Base-by-base conservation (phyloP, 2,329 filamentous ascomycete genomes). In the Claviceps sorghi region DNA sequence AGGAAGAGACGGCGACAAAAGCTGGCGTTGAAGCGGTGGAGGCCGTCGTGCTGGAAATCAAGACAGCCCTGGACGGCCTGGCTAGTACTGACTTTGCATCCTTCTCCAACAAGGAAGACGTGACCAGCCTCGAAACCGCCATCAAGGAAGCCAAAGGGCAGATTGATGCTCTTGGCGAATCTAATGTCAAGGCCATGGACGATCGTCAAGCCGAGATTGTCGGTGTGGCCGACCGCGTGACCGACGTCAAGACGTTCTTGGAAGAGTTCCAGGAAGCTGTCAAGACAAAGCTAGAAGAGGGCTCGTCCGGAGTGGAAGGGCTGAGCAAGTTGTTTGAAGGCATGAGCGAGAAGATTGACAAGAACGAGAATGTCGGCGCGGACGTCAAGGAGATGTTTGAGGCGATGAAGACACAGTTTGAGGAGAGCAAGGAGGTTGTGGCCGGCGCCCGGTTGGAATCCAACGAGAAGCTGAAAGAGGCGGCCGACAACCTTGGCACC, bases 181-280 rank as follows among this genome's bases (percentile, higher is more conserved):
- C 86, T 26, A 88, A 84, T 17, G 81, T 82, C 2, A 88, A 88
- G 67, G 84, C 85, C 1, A 84, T 93, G 46, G 88, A 93, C 51
- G 84, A 91, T 54, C 84, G 88, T 29, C 88, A 91, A 62, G 79
- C 84, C 45, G 91, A 96, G 65, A 88, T 88, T 51, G 83, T 84
- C 22, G 83, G 82, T 15, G 79, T 95, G 26, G 77, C 84, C 15
- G 84, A 91, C 55, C 83, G 84, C 53, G 84, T 97, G 17, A 77
- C 79, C 1, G 88, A 89, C 59, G 82, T 95, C 62, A 91, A 88
- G 70, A 69, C 72, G 0, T 80, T 88, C 60, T 73, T 97, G 1
- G 82, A 86, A 53, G 86, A 88, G 50, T 80, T 96, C 59, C 87
- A 88, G 54, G 80, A 82, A 36, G 78, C 88, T 43, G 72, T 95